Evolutionary conservation across 2,329 filamentous ascomycete genomes (phyloP), one percentile per base, ranked within the genome.

Genomic region (Juglanconis sp.): DNA sequence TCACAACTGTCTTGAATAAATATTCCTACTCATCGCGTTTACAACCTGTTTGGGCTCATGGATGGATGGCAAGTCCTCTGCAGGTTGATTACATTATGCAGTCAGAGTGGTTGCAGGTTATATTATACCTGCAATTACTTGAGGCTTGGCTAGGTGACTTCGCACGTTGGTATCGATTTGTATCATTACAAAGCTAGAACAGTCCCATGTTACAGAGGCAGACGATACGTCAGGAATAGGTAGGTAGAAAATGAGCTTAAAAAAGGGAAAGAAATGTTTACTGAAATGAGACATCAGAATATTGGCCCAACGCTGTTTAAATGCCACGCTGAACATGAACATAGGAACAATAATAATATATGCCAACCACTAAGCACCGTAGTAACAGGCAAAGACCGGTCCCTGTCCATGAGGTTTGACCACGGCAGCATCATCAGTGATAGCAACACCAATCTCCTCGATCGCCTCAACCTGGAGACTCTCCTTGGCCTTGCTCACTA

Each of bases 321-420:
- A 24, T 24, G 24, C 24, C 24, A 24, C 24, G 17, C 15, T 8
- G 13, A 8, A 17, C 1, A 17, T 7, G 44, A 47, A 7, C 15
- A 1, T 9, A 10, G 17, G 17, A n/a, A 30, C 15, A 24, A 8
- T 24, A 6, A 47, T 47, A 24, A 9, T 17, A 52, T 15, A 53
- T n/a, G 24, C 17, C 32, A 35, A 34, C 13, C 44, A 30, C 32
- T 42, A 44, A 11, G 57, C 35, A 13, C 53, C 53, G 42, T 62
- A 62, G 40, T 62, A 62, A 40, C 60, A 62, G 4, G 56, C 38
- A 49, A 62, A 62, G 5, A 62, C 35, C 2, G 60, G 56, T 31
- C 57, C 60, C 4, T 56, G 56, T 5, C 47, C 57, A 2, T 34
- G 24, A 1, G 44, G 4, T 10, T 53, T 48, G 30, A 34, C 31